Evolutionary conservation across 2,329 filamentous ascomycete genomes (phyloP).

Genomic region (Neoscytalidium dimidiatum): DNA sequence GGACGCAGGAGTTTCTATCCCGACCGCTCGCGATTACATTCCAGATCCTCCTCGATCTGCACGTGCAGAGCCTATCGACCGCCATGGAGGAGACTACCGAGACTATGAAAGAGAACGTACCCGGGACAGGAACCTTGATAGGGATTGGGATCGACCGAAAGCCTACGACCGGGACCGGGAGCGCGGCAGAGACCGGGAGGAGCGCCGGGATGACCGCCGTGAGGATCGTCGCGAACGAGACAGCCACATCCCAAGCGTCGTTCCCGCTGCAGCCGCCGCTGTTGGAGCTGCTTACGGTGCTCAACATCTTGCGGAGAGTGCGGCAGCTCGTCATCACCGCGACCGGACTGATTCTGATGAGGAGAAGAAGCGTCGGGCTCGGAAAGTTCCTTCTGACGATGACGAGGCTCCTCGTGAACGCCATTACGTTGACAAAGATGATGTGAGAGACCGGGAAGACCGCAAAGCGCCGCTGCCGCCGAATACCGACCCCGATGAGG

Average conservation of each 20-base stretch:
- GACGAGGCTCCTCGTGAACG: slow-evolving; percentile 34
- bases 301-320: slow-evolving; percentile 24
- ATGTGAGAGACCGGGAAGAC: slow-evolving; percentile 31
- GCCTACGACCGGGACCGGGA: slow-evolving; percentile 21
- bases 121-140: slow-evolving; percentile 22
- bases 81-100: slow-evolving; percentile 19
- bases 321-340: background rate
- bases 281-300: slow-evolving; percentile 25
- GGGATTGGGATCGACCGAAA: slow-evolving; percentile 20
- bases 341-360: slow-evolving; percentile 26
- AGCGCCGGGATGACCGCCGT: slow-evolving; percentile 29
- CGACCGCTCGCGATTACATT: slow-evolving; percentile 14
- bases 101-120: slow-evolving; percentile 20
- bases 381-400: slow-evolving; percentile 31
- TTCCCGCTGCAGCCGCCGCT: slow-evolving; percentile 28
- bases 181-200: slow-evolving; percentile 22
- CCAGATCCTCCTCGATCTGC: slow-evolving; percentile 26
- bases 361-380: slow-evolving; percentile 25
- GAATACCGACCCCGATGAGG: slow-evolving; percentile 50
- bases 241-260: slow-evolving; percentile 15
- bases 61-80: slow-evolving; percentile 8
- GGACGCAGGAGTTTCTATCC: background rate
- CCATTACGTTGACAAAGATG: slow-evolving; percentile 34
- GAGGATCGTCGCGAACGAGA: slow-evolving; percentile 30
- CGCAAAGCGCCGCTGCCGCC: slow-evolving; percentile 30